Evolutionary conservation across 495 filamentous ascomycete species (phyloP).

Genomic region (Lasiosphaeria hispida): DNA sequence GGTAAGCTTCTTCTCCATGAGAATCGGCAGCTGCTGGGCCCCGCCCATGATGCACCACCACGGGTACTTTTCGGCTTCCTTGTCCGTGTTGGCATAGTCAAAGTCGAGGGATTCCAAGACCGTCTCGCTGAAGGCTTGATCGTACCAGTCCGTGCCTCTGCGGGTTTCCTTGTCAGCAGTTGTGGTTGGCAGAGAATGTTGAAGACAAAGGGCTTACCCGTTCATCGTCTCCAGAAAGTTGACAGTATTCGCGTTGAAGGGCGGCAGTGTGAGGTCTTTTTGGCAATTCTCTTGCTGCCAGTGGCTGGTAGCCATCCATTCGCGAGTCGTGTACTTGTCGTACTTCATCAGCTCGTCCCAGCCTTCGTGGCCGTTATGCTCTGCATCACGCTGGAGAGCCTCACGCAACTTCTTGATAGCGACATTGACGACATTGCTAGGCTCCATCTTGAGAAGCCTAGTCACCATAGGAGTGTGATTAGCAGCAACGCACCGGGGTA

Average conservation of each 20-base stretch:
- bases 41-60: slow-evolving; percentile 24
- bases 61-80: neutral
- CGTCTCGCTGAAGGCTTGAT: slow-evolving; percentile 35
- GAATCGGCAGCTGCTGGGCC: slow-evolving; percentile 16
- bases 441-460: too few relatives aligned
- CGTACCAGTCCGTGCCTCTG: slow-evolving; percentile 18
- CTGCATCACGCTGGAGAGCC: neutral
- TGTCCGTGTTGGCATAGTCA: slow-evolving; percentile 13
- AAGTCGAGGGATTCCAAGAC: slow-evolving; percentile 39
- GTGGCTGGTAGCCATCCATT: neutral
- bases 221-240: neutral
- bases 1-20: neutral
- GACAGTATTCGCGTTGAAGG: neutral
- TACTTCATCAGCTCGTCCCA: slow-evolving; percentile 4
- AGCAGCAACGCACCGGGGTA: neutral
- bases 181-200: neutral
- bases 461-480: too few relatives aligned
- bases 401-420: neutral
- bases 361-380: too few relatives aligned
- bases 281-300: neutral
- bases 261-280: neutral
- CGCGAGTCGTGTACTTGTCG: neutral
- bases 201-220: neutral
- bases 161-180: neutral
- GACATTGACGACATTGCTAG: neutral